phyloP scores from a whole-genome alignment of 2,329 filamentous ascomycete species.

The Rhynchosporium secalis region DNA sequence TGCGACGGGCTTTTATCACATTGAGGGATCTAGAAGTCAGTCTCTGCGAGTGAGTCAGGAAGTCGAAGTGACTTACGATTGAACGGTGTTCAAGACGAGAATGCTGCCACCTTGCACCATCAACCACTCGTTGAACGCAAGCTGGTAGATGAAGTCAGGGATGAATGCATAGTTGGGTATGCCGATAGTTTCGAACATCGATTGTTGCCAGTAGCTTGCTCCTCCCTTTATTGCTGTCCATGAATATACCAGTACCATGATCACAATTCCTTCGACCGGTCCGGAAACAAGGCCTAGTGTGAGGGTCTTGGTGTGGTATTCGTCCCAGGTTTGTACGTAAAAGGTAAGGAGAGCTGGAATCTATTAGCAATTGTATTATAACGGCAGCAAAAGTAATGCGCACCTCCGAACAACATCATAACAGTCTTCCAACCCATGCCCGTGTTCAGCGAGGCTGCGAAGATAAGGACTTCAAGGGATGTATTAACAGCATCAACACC shows the following conservation, averaged over 20 bases:
- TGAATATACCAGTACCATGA: conserved; percentile 77
- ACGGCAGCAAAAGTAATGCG: conserved; percentile 38
- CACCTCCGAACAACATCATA: conserved; percentile 77
- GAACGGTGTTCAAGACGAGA: conserved; percentile 79
- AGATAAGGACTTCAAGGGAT: conserved; percentile 87
- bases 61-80: conserved; percentile 49
- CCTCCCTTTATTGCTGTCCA: conserved; percentile 84
- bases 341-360: conserved; percentile 82
- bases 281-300: conserved; percentile 91
- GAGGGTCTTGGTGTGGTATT: conserved; percentile 96
- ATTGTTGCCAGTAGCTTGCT: conserved; percentile 89
- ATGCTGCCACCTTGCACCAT: conserved; percentile 82
- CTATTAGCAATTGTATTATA: conserved; percentile 18
- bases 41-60: conserved; percentile 13
- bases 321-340: conserved; percentile 98
- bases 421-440: conserved; percentile 91
- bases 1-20: conserved; percentile 78
- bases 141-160: conserved; percentile 69
- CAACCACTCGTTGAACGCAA: conserved; percentile 91
- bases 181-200: conserved; percentile 73
- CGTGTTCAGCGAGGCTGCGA: conserved; percentile 88
- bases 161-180: conserved; percentile 64
- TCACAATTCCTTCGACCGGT: conserved; percentile 90
- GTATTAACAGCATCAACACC: conserved; percentile 97
- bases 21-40: conserved; percentile 62